Evolutionary conservation across 169 alveolate species (phyloP).

Genomic region (Pseudocohnilembus persalinus): DNA sequence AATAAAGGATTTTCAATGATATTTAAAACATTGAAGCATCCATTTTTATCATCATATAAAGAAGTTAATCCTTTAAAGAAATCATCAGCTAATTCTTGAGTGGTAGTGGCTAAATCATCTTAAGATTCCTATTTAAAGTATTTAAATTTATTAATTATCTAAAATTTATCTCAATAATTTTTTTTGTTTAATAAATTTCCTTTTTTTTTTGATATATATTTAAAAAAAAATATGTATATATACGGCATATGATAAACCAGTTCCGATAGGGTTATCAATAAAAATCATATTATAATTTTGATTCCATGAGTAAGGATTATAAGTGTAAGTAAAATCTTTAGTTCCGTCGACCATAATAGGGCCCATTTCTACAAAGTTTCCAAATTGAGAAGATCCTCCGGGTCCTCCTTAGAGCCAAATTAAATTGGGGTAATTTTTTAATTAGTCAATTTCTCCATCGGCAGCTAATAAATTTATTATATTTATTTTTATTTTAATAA

Average conservation of each 20-base stretch:
- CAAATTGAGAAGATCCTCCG: conserved; percentile 43
- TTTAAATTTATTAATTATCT: too few relatives aligned
- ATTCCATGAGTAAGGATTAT: conserved; percentile 27
- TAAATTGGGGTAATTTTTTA: conserved; percentile 26
- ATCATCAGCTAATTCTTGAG: conserved; percentile 14
- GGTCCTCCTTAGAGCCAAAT: conserved; percentile 50
- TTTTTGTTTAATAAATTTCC: not conserved
- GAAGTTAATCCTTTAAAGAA: conserved; percentile 20
- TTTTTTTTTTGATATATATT: too few relatives aligned
- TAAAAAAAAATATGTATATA: too few relatives aligned
- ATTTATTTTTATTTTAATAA: too few relatives aligned
- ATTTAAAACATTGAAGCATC: conserved; percentile 23
- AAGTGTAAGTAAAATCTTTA: not conserved
- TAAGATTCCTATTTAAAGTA: not conserved
- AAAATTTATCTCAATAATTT: too few relatives aligned
- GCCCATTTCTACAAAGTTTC: conserved; percentile 37
- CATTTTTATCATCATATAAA: conserved; percentile 3
- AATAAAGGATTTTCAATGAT: conserved; percentile 31
- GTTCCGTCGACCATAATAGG: conserved; percentile 26
- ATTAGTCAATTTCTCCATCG: not conserved
- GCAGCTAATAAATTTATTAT: not conserved
- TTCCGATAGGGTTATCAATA: conserved; percentile 40
- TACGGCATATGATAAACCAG: conserved; percentile 29
- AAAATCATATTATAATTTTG: conserved; percentile 35
- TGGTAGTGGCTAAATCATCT: conserved; percentile 13